Evolutionary conservation across 2,329 filamentous ascomycete genomes (phyloP).

Genomic region (Sporothrix luriei): DNA sequence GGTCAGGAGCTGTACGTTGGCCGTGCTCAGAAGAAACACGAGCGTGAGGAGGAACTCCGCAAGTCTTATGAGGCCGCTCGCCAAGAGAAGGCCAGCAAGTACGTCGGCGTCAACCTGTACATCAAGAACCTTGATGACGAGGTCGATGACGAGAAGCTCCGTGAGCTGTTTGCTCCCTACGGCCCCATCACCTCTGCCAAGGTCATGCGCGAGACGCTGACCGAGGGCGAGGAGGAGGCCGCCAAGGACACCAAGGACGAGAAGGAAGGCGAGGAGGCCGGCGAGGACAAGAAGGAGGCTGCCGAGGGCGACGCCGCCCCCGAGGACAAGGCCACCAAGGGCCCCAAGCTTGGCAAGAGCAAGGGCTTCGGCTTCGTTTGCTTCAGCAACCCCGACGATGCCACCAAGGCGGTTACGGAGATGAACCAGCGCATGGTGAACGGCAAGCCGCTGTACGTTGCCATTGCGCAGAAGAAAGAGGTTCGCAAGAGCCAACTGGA

Average conservation of each 20-base stretch:
- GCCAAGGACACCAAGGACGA: slow-evolving; percentile 74
- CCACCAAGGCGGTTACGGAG: slow-evolving; percentile 97
- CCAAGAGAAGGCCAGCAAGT: slow-evolving; percentile 98
- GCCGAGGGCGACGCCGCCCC: slow-evolving; percentile 36
- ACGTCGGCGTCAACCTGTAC: slow-evolving; percentile 98
- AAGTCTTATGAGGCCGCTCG: slow-evolving; percentile 98
- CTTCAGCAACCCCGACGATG: slow-evolving; percentile 99
- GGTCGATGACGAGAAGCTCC: slow-evolving; percentile 95
- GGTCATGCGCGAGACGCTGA: slow-evolving; percentile 87
- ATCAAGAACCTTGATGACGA: slow-evolving; percentile 99
- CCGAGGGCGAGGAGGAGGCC: slow-evolving; percentile 60
- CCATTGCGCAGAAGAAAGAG: slow-evolving; percentile 98
- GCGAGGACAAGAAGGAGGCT: slow-evolving; percentile 21
- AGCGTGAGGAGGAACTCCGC: slow-evolving; percentile 98
- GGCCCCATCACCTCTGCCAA: slow-evolving; percentile 97
- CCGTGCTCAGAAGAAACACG: slow-evolving; percentile 97
- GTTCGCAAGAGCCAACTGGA: slow-evolving; percentile 99
- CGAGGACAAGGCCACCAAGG: slow-evolving; percentile 65
- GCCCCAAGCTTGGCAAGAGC: slow-evolving; percentile 87
- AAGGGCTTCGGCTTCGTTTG: slow-evolving; percentile 99
- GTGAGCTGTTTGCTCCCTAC: slow-evolving; percentile 86
- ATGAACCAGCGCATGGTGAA: slow-evolving; percentile 99
- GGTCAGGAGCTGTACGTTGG: slow-evolving; percentile 97
- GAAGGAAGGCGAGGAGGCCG: slow-evolving; percentile 82
- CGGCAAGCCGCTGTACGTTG: slow-evolving; percentile 95